A percentile compares a stretch with the other conserved stretches of the same genome.
Evolutionary conservation across 257 asterid genomes (phyloP).

Genomic region (Solanum rostratum): DNA sequence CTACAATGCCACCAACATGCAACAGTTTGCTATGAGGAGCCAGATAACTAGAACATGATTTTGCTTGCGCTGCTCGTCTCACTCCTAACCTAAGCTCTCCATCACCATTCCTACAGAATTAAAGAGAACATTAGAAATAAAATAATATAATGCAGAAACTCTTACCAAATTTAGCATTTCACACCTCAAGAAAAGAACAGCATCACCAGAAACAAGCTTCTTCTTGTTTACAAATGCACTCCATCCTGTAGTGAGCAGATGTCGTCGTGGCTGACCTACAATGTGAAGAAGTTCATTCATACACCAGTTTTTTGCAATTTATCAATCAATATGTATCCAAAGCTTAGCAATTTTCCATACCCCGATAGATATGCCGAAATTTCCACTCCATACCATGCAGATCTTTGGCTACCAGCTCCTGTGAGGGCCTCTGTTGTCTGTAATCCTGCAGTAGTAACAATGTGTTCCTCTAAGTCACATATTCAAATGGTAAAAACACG

Average conservation of each 20-base stretch:
- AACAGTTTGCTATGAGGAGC: constrained; percentile 34
- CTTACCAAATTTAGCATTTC: not conserved
- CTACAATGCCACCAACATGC: constrained; percentile 45
- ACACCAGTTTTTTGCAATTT: not conserved
- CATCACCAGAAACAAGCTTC: constrained; percentile 92
- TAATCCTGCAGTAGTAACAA: constrained; percentile 43
- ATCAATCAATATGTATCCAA: not conserved
- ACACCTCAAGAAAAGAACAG: constrained; percentile 88
- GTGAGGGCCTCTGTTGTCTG: constrained; percentile 90
- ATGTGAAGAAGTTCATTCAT: not conserved
- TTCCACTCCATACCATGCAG: constrained; percentile 88
- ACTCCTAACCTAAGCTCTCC: constrained; percentile 95
- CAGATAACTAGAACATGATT: constrained; percentile 31
- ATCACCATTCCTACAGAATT: constrained; percentile 71
- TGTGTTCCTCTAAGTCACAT: not conserved
- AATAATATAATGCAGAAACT: not conserved
- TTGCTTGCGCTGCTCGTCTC: constrained; percentile 83
- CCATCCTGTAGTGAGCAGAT: constrained; percentile 97
- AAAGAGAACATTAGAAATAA: not conserved
- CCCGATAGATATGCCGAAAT: constrained; percentile 92
- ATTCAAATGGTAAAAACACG: not conserved
- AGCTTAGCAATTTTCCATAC: constrained; percentile 16
- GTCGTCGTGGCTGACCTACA: constrained; percentile 98
- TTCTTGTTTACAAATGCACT: constrained; percentile 94
- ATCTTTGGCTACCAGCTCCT: constrained; percentile 93